A percentile compares a stretch with the other conserved stretches of the same genome.
These are phyloP conservation scores for Mikania micrantha DNA, from an alignment of 129 eudicot species.

Conservation along the genomic window DNA sequence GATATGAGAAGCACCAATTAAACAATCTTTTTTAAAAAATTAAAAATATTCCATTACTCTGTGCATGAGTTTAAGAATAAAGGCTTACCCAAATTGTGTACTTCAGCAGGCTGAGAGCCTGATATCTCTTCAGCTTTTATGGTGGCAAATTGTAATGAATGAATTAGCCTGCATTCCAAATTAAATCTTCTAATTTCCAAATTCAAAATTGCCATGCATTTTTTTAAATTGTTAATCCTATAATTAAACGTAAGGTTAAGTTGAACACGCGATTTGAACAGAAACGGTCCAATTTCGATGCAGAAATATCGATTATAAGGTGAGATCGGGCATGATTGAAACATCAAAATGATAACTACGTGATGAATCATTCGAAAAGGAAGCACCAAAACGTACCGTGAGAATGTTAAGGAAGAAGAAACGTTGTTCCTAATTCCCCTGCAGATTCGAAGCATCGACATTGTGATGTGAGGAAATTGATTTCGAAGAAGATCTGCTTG, in stretches of 20 bases:
- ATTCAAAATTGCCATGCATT: not conserved
- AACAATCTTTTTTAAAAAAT: not conserved
- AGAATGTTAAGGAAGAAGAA: conserved; percentile 7
- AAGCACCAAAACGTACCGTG: not conserved
- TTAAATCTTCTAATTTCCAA: not conserved
- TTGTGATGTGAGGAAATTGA: not conserved
- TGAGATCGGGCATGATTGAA: too few species aligned
- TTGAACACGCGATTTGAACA: too few species aligned
- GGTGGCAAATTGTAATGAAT: conserved; percentile 75
- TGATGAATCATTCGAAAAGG: not conserved
- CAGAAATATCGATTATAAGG: too few species aligned
- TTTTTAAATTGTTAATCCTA: too few species aligned
- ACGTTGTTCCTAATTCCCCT: conserved; percentile 5
- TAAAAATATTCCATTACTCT: too few species aligned
- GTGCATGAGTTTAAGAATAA: not conserved
- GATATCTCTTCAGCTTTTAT: conserved; percentile 65
- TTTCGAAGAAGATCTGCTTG: not conserved
- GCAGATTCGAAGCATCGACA: conserved; percentile 25
- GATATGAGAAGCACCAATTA: not conserved
- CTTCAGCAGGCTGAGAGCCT: conserved; percentile 81
- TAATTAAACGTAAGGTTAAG: not conserved
- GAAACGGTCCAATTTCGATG: too few species aligned
- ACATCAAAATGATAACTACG: too few species aligned
- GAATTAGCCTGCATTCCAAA: conserved; percentile 39
- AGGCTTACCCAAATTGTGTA: conserved; percentile 56